Base-by-base conservation (phyloP, 306 rosid species). In the Cyclanthera cordifolia region DNA sequence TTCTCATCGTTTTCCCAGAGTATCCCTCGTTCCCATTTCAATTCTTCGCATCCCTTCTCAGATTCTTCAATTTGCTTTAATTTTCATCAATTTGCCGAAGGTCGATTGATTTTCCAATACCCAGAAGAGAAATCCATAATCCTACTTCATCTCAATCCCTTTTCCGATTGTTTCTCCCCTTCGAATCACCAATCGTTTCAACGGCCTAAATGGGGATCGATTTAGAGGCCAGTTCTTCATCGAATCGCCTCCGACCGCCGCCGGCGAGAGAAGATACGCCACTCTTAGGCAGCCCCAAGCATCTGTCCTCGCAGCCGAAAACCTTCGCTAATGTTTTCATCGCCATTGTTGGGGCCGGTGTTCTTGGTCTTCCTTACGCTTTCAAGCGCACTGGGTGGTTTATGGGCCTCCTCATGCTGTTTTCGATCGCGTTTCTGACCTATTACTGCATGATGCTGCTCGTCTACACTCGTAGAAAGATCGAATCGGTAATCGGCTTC, bases 271-370 rank as follows among this genome's bases (percentile, higher is more conserved):
- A 84, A 53, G 81, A 81, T 48, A 76, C 84, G 21, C 82, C 88
- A 1, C 82, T 84, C 41, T 32, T 79, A 43, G 82, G 59, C 43
- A 12, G 80, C 28, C 6, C 17, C 37, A 7, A 23, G 56, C 58
- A 69, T 70, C 32, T 77, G 2, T 84, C 86, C 0, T 84, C 88
- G 4, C 77, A 69, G 27, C 41, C 69, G 70, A 84, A 84, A 72
- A 81, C 86, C 16, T 84, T 84, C 46, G 86, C 88, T 20, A 84
- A 84, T 41, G 86, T 84, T 23, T 81, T 84, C 43, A 84, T 84
- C 59, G 86, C 86, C 20, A 65, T 79, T 20, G 86, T 84, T 12
- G 86, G 88, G 1, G 85, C 84, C 8, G 88, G 88, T 2, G 86
- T 84, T 20, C 75, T 84, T 0, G 88, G 88, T 12, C 72, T 84